These are phyloP conservation scores for Acanthamoeba triangularis DNA, from an alignment of 208 protist species.

Conservation along the genomic window DNA sequence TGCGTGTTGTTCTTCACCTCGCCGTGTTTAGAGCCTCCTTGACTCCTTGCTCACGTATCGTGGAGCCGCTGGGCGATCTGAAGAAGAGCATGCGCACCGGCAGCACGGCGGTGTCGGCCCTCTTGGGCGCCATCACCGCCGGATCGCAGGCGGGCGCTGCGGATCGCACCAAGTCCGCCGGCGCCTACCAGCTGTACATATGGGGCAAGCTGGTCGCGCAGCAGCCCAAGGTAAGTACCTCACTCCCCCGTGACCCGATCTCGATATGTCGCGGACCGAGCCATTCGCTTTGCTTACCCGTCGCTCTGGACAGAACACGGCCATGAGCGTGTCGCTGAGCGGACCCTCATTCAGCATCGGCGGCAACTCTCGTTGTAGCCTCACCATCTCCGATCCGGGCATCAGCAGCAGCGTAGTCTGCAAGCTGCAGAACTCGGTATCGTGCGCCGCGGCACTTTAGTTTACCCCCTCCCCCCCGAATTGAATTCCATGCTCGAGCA, in stretches of 20 bases:
- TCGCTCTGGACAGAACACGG: not conserved
- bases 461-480: not conserved
- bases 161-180: not conserved
- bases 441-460: not conserved
- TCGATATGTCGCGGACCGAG: not conserved
- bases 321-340: conserved; percentile 73
- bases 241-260: too few species aligned
- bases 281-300: not conserved
- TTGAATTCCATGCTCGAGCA: not conserved
- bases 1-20: not conserved
- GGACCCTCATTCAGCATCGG: conserved; percentile 70
- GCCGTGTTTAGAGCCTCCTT: not conserved
- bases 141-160: not conserved
- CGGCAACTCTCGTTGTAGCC: conserved; percentile 68
- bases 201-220: conserved; percentile 70
- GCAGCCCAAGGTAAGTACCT: conserved; percentile 45
- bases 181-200: conserved; percentile 54
- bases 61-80: conserved; percentile 47
- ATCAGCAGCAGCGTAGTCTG: conserved; percentile 75
- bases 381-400: conserved; percentile 64
- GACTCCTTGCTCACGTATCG: conserved; percentile 65
- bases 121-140: conserved; percentile 13
- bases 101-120: conserved; percentile 30
- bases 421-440: conserved; percentile 59
- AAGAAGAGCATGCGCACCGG: conserved; percentile 24